phyloP scores from a whole-genome alignment of 495 filamentous ascomycete genomes.

The Trichoderma asperelloides region DNA sequence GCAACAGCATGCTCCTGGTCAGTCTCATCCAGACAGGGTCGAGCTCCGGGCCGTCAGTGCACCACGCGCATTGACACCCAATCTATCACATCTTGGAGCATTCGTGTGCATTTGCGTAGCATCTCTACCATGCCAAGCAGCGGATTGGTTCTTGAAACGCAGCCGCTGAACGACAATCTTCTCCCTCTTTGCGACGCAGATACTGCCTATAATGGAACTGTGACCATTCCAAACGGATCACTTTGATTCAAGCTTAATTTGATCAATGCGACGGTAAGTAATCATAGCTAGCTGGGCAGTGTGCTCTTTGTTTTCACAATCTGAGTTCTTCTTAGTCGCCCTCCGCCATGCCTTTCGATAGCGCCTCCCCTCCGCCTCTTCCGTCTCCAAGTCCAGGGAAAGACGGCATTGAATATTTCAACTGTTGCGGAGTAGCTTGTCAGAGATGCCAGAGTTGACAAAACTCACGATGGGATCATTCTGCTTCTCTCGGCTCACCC shows the following conservation, averaged over 20 bases:
- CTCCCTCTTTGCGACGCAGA: neutral
- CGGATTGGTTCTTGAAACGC: neutral
- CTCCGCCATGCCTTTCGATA: neutral
- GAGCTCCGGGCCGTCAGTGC: neutral
- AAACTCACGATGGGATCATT: neutral
- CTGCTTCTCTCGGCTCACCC: neutral
- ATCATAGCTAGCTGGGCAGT: neutral
- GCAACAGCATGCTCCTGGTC: neutral
- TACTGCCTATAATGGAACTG: neutral
- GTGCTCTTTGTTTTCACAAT: neutral
- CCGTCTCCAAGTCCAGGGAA: neutral
- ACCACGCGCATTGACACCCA: neutral
- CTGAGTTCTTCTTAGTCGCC: neutral
- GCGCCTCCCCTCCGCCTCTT: neutral
- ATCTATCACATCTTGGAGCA: neutral
- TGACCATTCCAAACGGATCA: neutral
- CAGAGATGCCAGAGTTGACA: neutral
- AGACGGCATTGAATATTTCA: neutral
- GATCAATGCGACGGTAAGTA: neutral
- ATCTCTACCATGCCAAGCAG: neutral
- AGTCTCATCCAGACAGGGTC: neutral
- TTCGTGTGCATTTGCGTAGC: neutral
- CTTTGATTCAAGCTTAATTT: neutral
- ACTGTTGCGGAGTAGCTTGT: neutral
- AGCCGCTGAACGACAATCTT: neutral